phyloP scores from a whole-genome alignment of 2,329 filamentous ascomycete genomes.

The Septoria petroselini region DNA sequence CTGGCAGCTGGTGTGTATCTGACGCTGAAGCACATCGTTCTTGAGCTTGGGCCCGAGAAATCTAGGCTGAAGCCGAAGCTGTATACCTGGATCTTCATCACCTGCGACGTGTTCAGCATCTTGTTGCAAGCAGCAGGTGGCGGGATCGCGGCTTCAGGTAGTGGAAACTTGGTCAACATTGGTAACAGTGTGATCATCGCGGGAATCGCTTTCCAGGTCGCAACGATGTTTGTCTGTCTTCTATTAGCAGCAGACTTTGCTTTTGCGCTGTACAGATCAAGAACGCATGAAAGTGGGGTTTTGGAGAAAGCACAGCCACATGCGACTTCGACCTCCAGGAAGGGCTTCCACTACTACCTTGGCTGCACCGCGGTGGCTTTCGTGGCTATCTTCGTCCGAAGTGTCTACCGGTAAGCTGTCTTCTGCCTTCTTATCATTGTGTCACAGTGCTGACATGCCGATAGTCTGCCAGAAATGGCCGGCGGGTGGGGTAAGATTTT shows the following conservation, averaged over 20 bases:
- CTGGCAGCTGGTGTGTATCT: conserved; percentile 49
- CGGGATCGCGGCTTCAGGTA: conserved; percentile 41
- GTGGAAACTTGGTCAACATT: conserved; percentile 37
- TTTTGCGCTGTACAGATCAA: conserved; percentile 20
- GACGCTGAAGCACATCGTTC: conserved; percentile 48
- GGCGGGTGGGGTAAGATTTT: conserved; percentile 45
- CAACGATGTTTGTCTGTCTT: conserved; percentile 45
- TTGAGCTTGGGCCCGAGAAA: conserved; percentile 44
- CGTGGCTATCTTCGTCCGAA: conserved; percentile 62
- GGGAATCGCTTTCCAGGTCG: conserved; percentile 46
- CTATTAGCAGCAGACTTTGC: conserved; percentile 44
- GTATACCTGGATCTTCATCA: conserved; percentile 53
- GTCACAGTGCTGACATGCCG: conserved; percentile 12
- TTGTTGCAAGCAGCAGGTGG: conserved; percentile 47
- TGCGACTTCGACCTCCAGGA: neutral
- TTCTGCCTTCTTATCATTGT: neutral
- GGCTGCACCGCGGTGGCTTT: conserved; percentile 55
- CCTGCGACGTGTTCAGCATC: conserved; percentile 48
- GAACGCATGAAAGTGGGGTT: conserved; percentile 12
- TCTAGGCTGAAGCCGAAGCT: conserved; percentile 44
- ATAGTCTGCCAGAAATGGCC: conserved; percentile 50
- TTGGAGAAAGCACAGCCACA: conserved; percentile 35
- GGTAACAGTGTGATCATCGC: conserved; percentile 49
- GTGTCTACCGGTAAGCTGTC: conserved; percentile 53
- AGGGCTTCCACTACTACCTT: conserved; percentile 45